These are phyloP conservation scores for Sporothrix mexicana DNA, from an alignment of 2,329 filamentous ascomycete species.

Conservation along the genomic window DNA sequence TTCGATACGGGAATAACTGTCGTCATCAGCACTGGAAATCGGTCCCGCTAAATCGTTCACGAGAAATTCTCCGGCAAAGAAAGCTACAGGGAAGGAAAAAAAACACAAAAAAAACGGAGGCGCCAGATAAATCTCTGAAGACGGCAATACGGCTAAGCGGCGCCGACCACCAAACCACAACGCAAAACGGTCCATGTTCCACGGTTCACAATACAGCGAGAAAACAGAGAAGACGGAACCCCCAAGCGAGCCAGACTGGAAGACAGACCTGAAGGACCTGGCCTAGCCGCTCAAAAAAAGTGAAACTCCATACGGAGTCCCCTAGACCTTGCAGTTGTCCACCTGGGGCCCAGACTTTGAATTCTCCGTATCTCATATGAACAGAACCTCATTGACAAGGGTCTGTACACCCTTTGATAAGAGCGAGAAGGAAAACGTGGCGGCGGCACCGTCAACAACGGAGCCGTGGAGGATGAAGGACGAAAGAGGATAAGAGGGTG, in stretches of 20 bases:
- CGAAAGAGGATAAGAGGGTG: neutral
- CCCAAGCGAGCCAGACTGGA: neutral
- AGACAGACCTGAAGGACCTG: neutral
- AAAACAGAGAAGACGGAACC: slow-evolving; percentile 11
- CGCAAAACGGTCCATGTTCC: neutral
- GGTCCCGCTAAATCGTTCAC: neutral
- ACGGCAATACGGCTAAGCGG: slow-evolving; percentile 26
- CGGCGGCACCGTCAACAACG: neutral
- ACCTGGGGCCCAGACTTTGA: neutral
- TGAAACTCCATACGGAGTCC: slow-evolving; percentile 4
- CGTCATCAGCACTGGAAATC: too few species aligned
- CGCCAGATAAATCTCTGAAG: neutral
- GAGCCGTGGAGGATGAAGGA: neutral
- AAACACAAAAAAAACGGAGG: neutral
- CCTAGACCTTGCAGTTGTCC: neutral
- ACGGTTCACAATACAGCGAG: slow-evolving; percentile 4
- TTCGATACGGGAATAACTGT: slow-evolving; percentile 2
- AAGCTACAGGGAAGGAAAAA: neutral
- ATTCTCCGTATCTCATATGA: slow-evolving; percentile 23
- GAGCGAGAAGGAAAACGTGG: neutral
- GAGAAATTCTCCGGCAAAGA: slow-evolving; percentile 1
- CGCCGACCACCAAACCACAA: neutral
- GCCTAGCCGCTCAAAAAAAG: neutral
- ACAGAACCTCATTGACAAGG: neutral
- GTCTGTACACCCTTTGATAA: neutral